Conservation (phyloP, 495 filamentous ascomycete species). For the Penicillium tannophilum region DNA sequence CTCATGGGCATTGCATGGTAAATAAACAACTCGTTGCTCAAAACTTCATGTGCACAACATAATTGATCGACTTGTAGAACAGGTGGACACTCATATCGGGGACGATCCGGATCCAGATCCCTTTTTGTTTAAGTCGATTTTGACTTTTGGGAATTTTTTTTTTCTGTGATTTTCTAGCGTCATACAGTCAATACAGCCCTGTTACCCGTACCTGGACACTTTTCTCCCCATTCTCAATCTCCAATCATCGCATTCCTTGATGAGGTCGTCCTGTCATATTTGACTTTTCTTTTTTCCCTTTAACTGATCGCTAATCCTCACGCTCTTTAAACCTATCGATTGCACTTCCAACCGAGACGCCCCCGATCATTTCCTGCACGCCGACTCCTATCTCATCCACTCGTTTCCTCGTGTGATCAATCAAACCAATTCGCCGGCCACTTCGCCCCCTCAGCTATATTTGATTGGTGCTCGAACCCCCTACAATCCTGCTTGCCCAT, state of each 20-base stretch:
- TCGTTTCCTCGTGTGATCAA: slow-evolving; percentile 25
- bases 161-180: slow-evolving; percentile 7
- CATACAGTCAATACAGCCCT: slow-evolving; percentile 5
- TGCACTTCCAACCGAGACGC: not conserved
- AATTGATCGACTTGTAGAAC: slow-evolving; percentile 23
- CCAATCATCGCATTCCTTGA: slow-evolving; percentile 12
- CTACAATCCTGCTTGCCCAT: slow-evolving; percentile 12
- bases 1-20: slow-evolving; percentile 8
- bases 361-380: slow-evolving; percentile 10
- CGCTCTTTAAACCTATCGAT: slow-evolving; percentile 5
- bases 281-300: slow-evolving; percentile 4
- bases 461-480: slow-evolving; percentile 23
- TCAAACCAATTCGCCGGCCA: slow-evolving; percentile 13
- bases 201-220: not conserved
- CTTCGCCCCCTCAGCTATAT: not conserved
- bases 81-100: slow-evolving; percentile 11
- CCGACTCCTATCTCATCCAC: slow-evolving; percentile 6
- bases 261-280: slow-evolving; percentile 8
- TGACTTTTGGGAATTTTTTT: not conserved
- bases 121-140: slow-evolving; percentile 10
- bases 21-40: not conserved
- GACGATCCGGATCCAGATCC: slow-evolving; percentile 38
- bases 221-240: slow-evolving; percentile 9
- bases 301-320: not conserved
- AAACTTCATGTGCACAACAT: slow-evolving; percentile 2